Base-by-base conservation (phyloP, 2,329 filamentous ascomycete species). In the Diplodia intermedia region DNA sequence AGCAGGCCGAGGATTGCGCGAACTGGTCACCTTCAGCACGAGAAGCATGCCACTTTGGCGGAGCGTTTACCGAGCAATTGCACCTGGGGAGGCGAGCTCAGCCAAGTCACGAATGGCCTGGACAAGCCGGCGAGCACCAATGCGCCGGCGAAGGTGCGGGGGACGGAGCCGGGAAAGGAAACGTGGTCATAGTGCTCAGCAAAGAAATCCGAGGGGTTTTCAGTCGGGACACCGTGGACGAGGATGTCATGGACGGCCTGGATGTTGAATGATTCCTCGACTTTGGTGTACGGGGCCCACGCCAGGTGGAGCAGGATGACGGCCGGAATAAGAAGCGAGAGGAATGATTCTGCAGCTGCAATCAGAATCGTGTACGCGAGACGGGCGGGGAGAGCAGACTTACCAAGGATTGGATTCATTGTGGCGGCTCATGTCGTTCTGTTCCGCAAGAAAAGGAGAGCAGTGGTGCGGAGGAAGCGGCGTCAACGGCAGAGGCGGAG, bases 181-280 rank as follows among this genome's bases (percentile, higher is more conserved):
- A 95, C 89, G 82, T 99, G 95, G 77, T 99, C 95, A 82, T 96
- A 99, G 62, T 87, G 82, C 3, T 83, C 76, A 18, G 83, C 84
- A 18, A 95, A 81, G 49, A 83, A 85, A 14, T 83, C 77, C 63
- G 82, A 75, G 18, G 86, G 77, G 72, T 89, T 83, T 23, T 80
- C 77, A 1, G 83, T 85, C 0, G 92, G 92, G 1, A 92, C 88
- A 29, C 93, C 93, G 77, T 95, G 93, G 47, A 87, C 86, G 69
- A 97, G 79, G 43, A 99, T 90, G 78, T 99, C 95, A 79, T 98
- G 95, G 3, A 89, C 87, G 6, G 95, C 95, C 79, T 99, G 95
- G 69, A 98, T 88, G 78, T 97, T 97, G 86, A 99, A 98, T 0
- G 94, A 98, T 80, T 99, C 95, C 79, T 99, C 95, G 69, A 99